A percentile compares a stretch with the other conserved stretches of the same genome.
Evolutionary conservation across 352 stramenopile species (phyloP).

Genomic region (Globisporangium iwayamae): DNA sequence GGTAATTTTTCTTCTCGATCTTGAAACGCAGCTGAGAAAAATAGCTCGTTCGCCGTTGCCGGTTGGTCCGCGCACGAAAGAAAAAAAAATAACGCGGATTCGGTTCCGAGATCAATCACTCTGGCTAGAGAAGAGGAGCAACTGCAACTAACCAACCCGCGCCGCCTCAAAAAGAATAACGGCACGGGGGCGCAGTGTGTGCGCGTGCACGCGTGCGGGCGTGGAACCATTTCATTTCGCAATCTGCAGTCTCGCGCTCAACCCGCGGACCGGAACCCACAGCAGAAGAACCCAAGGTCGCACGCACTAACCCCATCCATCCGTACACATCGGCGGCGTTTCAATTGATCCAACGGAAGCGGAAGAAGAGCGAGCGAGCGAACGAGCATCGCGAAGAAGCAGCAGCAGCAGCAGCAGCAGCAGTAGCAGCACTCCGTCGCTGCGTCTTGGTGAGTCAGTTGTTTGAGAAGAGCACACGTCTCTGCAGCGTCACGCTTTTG

Average conservation of each 20-base stretch:
- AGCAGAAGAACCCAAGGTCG: background rate
- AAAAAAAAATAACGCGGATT: background rate
- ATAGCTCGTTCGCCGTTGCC: constrained; percentile 3
- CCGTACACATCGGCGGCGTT: constrained; percentile 1
- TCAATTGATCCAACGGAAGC: constrained; percentile 5
- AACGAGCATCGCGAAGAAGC: constrained; percentile 5
- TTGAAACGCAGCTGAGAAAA: constrained; percentile 17
- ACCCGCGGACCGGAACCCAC: constrained; percentile 21
- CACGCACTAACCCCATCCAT: background rate
- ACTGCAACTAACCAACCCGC: constrained; percentile 14
- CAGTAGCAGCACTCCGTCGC: background rate
- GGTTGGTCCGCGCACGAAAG: background rate
- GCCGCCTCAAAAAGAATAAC: constrained; percentile 41
- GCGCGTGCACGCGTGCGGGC: constrained; percentile 10
- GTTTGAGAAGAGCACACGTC: background rate
- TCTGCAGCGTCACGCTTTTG: background rate
- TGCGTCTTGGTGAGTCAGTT: background rate
- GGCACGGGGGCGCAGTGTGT: background rate
- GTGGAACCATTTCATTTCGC: constrained; percentile 35
- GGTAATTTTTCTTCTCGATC: constrained; percentile 9
- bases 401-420: background rate
- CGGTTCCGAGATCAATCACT: constrained; percentile 10
- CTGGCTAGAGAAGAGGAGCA: constrained; percentile 12
- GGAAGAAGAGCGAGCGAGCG: constrained; percentile 8
- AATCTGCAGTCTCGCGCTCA: constrained; percentile 41